Conservation (phyloP, 23 red algal species). For the Gracilaria vermiculophylla region DNA sequence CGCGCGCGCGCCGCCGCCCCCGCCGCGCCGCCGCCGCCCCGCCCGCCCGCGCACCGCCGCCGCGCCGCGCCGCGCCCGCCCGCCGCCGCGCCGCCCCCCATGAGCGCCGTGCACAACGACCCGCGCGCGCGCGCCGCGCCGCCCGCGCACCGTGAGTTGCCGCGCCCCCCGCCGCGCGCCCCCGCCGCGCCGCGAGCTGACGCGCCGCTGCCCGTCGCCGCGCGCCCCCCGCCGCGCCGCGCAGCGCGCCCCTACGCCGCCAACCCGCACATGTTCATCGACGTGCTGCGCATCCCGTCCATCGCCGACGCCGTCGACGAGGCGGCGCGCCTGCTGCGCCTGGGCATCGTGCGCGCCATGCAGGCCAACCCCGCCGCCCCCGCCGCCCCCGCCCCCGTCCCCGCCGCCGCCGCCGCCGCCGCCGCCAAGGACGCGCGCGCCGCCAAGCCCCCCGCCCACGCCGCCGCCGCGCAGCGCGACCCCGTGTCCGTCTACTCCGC, state of each 20-base stretch:
- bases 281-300: slow-evolving; percentile 31
- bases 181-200: too few relatives aligned
- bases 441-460: neutral
- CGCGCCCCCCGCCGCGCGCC: neutral
- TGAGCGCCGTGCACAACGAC: slow-evolving; percentile 14
- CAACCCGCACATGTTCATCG: slow-evolving; percentile 31
- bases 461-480: slow-evolving; percentile 2
- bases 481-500: slow-evolving; percentile 42
- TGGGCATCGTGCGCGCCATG: slow-evolving; percentile 50
- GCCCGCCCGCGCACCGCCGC: too few relatives aligned
- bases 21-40: too few relatives aligned
- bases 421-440: neutral
- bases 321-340: slow-evolving; percentile 21
- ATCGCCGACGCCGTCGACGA: slow-evolving; percentile 42
- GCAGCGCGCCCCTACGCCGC: neutral
- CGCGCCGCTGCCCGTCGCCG: too few relatives aligned
- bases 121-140: neutral
- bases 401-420: neutral
- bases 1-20: too few relatives aligned
- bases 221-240: neutral
- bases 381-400: neutral
- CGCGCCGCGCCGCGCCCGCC: too few relatives aligned
- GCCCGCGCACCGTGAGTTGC: neutral
- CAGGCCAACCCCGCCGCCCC: neutral
- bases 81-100: too few relatives aligned